Evolutionary conservation across 2,329 filamentous ascomycete species (phyloP), one percentile per base, ranked within the genome.

Genomic region (Cyphellophora europaea): DNA sequence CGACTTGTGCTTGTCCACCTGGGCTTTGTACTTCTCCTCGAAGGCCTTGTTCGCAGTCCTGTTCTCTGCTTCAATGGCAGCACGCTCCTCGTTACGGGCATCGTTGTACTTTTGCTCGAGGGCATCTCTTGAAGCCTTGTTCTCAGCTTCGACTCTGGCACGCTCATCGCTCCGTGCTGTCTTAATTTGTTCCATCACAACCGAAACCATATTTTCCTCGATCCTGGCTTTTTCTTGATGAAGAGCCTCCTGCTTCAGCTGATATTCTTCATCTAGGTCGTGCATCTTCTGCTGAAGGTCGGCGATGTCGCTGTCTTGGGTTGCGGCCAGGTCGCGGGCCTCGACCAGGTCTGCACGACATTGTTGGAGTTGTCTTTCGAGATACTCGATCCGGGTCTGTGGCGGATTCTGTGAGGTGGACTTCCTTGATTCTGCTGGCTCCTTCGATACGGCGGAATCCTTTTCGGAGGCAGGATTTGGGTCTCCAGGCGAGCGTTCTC

Each of bases 251-350:
- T 48, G 40, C 31, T 48, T 48, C n/a, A 36, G 34, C 31, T 36
- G 42, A 27, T 34, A 44, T 27, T 41, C 38, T 23, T 27, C 40
- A 39, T 44, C 48, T 38, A 55, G 52, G 51, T 54, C 46, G 49
- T 41, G 48, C 41, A 51, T 49, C 44, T 41, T 40, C 43, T 48
- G 19, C 32, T 49, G 34, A 13, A 41, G 33, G 10, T 13, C 19
- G 4, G 39, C 27, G 29, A 47, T n/a, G 25, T 47, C 44, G 27
- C 38, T 30, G 32, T 47, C 44, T 28, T 47, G 44, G 10, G 37
- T 33, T 6, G 41, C 25, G 23, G 41, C 30, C 35, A 42, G 32
- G 17, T 41, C 39, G 21, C 35, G 35, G 30, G 42, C 44, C 19
- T 45, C 42, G 14, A 40, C 30, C 19, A 45, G 35, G 16, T 47